A percentile compares a stretch with the other conserved stretches of the same genome.
Evolutionary conservation across 805 yeast species (phyloP).

Genomic region (Yarrowia alimentaria): DNA sequence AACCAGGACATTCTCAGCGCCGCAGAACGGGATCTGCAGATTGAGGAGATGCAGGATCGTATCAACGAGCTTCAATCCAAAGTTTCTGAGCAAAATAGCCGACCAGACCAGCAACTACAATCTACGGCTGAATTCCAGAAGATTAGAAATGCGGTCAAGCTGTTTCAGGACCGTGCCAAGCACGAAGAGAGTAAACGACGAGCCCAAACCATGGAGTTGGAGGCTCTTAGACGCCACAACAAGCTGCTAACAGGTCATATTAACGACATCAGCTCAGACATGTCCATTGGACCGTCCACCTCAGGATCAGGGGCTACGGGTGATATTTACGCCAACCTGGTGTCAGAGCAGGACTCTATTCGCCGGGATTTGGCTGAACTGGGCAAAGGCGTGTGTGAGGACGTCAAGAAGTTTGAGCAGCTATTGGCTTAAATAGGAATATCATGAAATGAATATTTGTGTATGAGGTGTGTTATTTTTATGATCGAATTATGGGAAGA

Average conservation of each 20-base stretch:
- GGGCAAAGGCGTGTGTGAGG: conserved; percentile 21
- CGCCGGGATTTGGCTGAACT: conserved; percentile 31
- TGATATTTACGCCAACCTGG: background rate
- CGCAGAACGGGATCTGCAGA: conserved; percentile 42
- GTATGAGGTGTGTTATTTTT: no score
- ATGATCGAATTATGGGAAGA: no score
- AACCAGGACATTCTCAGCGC: conserved; percentile 46
- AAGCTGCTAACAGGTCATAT: conserved; percentile 33
- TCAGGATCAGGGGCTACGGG: background rate
- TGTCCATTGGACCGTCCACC: background rate
- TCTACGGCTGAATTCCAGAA: conserved; percentile 22
- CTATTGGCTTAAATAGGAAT: conserved; percentile 13
- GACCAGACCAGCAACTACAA: conserved; percentile 7
- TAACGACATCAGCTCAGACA: conserved; percentile 8
- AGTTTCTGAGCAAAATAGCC: conserved; percentile 13
- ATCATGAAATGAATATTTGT: background rate
- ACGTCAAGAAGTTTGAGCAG: conserved; percentile 28
- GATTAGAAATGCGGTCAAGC: conserved; percentile 35
- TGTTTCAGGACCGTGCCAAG: conserved; percentile 38
- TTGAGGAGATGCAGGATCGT: conserved; percentile 44
- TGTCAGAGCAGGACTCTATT: conserved; percentile 32
- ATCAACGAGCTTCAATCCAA: conserved; percentile 38
- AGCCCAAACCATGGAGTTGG: conserved; percentile 33
- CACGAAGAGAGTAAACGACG: conserved; percentile 34
- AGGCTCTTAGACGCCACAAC: conserved; percentile 32